Percentiles rank a stretch among this genome's conserved stretches.
Conservation (phyloP, 306 rosid species). For the Canavalia gladiata region DNA sequence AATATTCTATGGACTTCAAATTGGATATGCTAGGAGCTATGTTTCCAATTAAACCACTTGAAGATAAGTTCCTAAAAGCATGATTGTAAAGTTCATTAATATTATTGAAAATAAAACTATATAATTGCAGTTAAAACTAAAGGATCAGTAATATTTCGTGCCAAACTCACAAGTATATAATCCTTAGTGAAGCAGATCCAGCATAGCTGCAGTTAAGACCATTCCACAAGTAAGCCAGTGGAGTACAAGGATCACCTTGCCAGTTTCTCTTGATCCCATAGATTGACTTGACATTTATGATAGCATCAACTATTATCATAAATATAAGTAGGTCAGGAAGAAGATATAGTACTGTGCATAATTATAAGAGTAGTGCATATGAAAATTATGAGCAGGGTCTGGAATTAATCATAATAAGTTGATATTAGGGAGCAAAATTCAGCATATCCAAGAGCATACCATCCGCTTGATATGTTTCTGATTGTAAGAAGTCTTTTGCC, state of each 20-base stretch:
- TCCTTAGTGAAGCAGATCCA: conserved; percentile 47
- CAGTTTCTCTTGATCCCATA: conserved; percentile 60
- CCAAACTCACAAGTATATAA: conserved; percentile 48
- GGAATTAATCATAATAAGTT: background rate
- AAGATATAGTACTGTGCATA: background rate
- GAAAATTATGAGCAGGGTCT: background rate
- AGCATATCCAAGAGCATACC: conserved; percentile 41
- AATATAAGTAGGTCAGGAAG: conserved; percentile 25
- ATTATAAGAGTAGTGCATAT: conserved; percentile 11
- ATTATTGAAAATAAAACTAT: conserved; percentile 13
- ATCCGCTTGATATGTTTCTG: conserved; percentile 51
- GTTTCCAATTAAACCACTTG: conserved; percentile 51
- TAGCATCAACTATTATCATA: conserved; percentile 46
- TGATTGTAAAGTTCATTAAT: conserved; percentile 11
- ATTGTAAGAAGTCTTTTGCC: conserved; percentile 40
- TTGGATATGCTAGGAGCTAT: conserved; percentile 50
- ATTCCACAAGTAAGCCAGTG: conserved; percentile 47
- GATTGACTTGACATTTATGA: conserved; percentile 45
- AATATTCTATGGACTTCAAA: conserved; percentile 46
- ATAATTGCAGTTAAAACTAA: background rate
- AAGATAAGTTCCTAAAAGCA: conserved; percentile 55
- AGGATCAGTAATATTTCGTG: background rate
- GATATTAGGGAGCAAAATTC: conserved; percentile 3
- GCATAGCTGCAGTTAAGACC: conserved; percentile 56
- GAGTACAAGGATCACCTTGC: conserved; percentile 60